Evolutionary conservation across 2,329 filamentous ascomycete species (phyloP).

Genomic region (Phialophora expanda): DNA sequence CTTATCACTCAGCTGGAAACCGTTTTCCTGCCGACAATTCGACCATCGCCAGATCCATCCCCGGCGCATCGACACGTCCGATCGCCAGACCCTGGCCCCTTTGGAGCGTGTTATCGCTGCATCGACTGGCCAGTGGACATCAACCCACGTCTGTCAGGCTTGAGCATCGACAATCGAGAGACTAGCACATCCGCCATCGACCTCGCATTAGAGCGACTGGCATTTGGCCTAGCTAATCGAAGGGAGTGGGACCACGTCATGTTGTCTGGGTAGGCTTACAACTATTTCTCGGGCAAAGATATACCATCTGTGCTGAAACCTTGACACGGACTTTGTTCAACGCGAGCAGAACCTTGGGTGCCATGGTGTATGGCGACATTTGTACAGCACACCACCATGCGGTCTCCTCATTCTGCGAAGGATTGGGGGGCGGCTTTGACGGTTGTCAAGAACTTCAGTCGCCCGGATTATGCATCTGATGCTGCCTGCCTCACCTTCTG

Average conservation of each 20-base stretch:
- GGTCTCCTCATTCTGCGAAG: neutral
- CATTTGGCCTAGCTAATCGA: neutral
- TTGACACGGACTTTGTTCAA: neutral
- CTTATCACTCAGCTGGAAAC: slow-evolving; percentile 4
- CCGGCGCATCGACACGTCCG: slow-evolving; percentile 22
- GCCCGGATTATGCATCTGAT: slow-evolving; percentile 9
- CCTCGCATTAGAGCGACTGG: slow-evolving; percentile 4
- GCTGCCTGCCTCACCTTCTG: neutral
- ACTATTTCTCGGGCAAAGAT: neutral
- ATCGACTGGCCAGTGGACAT: slow-evolving; percentile 20
- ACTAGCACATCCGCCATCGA: slow-evolving; percentile 17
- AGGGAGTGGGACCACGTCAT: no score
- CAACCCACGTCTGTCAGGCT: slow-evolving; percentile 2
- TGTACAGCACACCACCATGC: neutral
- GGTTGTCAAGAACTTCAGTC: slow-evolving; percentile 28
- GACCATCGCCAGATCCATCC: slow-evolving; percentile 16
- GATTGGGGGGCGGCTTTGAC: slow-evolving; percentile 20
- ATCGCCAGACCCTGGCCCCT: slow-evolving; percentile 23
- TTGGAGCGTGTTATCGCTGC: slow-evolving; percentile 14
- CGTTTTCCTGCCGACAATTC: neutral
- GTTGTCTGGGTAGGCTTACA: no score
- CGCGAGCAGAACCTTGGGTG: neutral
- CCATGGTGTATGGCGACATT: neutral
- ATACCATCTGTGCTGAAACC: neutral
- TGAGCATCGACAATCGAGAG: slow-evolving; percentile 1